Evolutionary conservation across 2,329 filamentous ascomycete species (phyloP), one percentile per base, ranked within the genome.

Genomic region (Capronia coronata): DNA sequence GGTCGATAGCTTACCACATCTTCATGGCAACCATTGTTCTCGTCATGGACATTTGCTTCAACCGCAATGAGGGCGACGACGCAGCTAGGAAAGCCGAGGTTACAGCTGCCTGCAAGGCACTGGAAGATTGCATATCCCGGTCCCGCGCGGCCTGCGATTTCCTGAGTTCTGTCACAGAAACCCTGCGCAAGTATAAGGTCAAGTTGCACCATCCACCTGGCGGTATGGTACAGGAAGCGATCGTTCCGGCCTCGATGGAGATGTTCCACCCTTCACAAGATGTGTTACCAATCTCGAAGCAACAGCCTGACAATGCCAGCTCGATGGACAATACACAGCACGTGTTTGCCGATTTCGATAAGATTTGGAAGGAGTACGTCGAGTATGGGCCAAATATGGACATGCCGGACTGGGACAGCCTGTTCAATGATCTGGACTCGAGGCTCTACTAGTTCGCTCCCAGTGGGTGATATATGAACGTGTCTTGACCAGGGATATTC

Each of bases 21-120:
- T 71, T 70, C 46, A 64, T 70, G 59, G 68, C 68, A 1, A 65
- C 65, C 1, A 65, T 67, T 1, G 65, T 68, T 4, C 46, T 71
- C 9, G 51, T 70, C 3, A 67, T 70, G 50, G 68, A 71, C 30
- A 60, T 67, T 0, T 70, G 67, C 49, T 67, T 69, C 52, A 70
- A 70, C 37, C 65, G 63, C 55, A 65, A 65, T 41, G 65, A 69
- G 35, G 62, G 66, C 1, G 49, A 67, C 0, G 66, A 63, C 1
- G 64, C 67, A 4, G 64, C 60, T 10, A 59, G 67, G 4, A 63
- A 63, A 27, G 53, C 64, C 21, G 68, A 71, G 41, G 66, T 71
- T 1, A 54, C 65, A 1, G 64, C 64, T 13, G 67, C 67, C 1
- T 70, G 67, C 45, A 63, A 63, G 6, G 66, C 67, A 58, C 53